A percentile compares a stretch with the other conserved stretches of the same genome.
Evolutionary conservation across 2,329 filamentous ascomycete genomes (phyloP).

Genomic region (Chaetothyriales sp.): DNA sequence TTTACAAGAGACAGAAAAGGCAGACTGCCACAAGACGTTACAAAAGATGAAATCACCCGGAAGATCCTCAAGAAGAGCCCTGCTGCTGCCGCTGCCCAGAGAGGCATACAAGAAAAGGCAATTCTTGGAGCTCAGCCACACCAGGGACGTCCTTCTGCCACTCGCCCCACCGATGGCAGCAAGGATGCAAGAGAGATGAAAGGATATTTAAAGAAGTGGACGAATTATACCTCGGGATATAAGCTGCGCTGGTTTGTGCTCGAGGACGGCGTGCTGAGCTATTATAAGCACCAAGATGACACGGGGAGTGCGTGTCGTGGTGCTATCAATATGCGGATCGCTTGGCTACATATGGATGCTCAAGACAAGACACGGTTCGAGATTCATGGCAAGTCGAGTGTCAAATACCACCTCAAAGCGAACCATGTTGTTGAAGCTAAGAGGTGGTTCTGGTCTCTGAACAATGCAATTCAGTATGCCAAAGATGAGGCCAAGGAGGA

Average conservation of each 20-base stretch:
- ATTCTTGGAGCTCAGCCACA: slow-evolving; percentile 62
- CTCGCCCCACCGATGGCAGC: slow-evolving; percentile 41
- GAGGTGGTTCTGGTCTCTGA: slow-evolving; percentile 96
- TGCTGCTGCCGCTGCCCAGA: slow-evolving; percentile 81
- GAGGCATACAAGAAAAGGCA: slow-evolving; percentile 92
- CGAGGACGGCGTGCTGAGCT: slow-evolving; percentile 91
- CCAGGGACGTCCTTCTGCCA: slow-evolving; percentile 23
- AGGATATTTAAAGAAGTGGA: slow-evolving; percentile 98
- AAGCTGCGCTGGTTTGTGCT: slow-evolving; percentile 96
- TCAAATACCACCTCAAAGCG: slow-evolving; percentile 94
- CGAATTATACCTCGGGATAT: slow-evolving; percentile 94
- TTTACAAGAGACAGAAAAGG: slow-evolving; percentile 91
- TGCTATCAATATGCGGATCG: slow-evolving; percentile 97
- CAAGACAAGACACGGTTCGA: slow-evolving; percentile 97
- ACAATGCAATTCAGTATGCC: slow-evolving; percentile 96
- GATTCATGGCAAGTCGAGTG: slow-evolving; percentile 93
- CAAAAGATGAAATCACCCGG: slow-evolving; percentile 79
- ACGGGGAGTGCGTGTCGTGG: slow-evolving; percentile 89
- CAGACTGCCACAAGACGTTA: slow-evolving; percentile 89
- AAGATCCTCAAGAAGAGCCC: slow-evolving; percentile 87
- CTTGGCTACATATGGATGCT: slow-evolving; percentile 83
- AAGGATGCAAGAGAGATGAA: slow-evolving; percentile 95
- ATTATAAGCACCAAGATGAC: slow-evolving; percentile 98
- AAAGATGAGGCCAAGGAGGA: slow-evolving; percentile 95
- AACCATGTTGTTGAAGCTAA: slow-evolving; percentile 98